Conservation (phyloP, 495 filamentous ascomycete genomes). For the Talaromyces wortmannii region DNA sequence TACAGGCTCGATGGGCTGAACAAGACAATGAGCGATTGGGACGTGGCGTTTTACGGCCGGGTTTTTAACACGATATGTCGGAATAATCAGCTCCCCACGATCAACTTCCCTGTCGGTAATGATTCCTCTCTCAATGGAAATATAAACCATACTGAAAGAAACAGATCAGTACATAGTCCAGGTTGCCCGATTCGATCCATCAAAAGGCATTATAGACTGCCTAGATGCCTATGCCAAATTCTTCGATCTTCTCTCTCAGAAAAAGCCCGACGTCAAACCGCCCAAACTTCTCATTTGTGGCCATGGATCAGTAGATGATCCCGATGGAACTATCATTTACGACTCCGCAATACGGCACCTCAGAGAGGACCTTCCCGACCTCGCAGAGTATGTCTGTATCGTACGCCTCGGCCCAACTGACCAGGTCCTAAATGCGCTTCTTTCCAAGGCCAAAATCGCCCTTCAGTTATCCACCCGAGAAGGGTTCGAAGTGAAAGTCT, state of each 20-base stretch:
- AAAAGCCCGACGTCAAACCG: slow-evolving; percentile 32
- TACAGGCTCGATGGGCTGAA: slow-evolving; percentile 77
- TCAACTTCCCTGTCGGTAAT: slow-evolving; percentile 60
- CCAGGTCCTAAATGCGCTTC: slow-evolving; percentile 74
- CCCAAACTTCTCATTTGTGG: slow-evolving; percentile 76
- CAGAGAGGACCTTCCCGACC: slow-evolving; percentile 43
- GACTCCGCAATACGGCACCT: slow-evolving; percentile 63
- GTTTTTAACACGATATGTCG: slow-evolving; percentile 62
- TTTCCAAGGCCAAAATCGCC: slow-evolving; percentile 65
- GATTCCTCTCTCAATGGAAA: background rate
- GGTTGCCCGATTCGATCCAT: slow-evolving; percentile 79
- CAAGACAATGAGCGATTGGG: slow-evolving; percentile 69
- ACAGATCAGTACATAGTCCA: slow-evolving; percentile 67
- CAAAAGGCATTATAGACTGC: slow-evolving; percentile 79
- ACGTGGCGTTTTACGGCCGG: slow-evolving; percentile 68
- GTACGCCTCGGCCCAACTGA: slow-evolving; percentile 75
- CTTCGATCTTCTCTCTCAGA: slow-evolving; percentile 47
- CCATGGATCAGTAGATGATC: slow-evolving; percentile 81
- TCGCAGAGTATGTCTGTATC: slow-evolving; percentile 58
- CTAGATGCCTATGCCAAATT: slow-evolving; percentile 74
- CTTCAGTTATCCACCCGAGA: slow-evolving; percentile 79
- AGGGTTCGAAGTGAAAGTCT: slow-evolving; percentile 88
- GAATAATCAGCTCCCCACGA: slow-evolving; percentile 46
- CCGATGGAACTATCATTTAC: slow-evolving; percentile 68
- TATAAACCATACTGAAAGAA: slow-evolving; percentile 18